Base-by-base conservation (phyloP, 179 eudicot species). In the Patellifolia procumbens region DNA sequence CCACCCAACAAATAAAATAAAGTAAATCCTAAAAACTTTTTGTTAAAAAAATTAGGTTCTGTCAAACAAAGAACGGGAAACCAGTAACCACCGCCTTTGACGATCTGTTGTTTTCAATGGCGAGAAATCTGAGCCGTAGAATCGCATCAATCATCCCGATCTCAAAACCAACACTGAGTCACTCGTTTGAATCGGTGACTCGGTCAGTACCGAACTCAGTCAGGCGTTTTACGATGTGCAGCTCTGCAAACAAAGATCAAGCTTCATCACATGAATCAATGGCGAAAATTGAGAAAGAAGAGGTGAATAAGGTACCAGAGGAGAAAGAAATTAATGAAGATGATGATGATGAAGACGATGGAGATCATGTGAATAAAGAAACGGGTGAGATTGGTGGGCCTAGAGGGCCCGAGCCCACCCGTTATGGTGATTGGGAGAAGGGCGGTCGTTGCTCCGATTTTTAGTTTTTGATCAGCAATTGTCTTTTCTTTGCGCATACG, bases 341-440 rank as follows among this genome's bases (percentile, higher is more conserved):
- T 22, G 82, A 64, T 4, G 82, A 39, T 24, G 86, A 76, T 2
- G 90, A 59, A 0, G 91, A 78, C 0, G 89, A 60, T 1, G 94
- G 79, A 35, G 86, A 59, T 43, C 51, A 72, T 51, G 73, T 91
- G 32, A 94, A 94, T 37, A 79, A 88, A 74, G 76, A 72, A 28
- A 94, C 97, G 15, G 97, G 97, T 9, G 97, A 94, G 83, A 72
- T 94, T 72, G 98, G 97, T 2, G 97, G 98, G 17, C 97, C 97
- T 0, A 79, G 82, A 70, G 98, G 98, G 0, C 98, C 96, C 64
- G 98, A 94, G 78, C 98, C 97, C 4, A 94, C 97, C 56, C 90
- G 97, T 0, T 92, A 86, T 53, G 97, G 94, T 11, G 94, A 94
- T 82, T 92, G 97, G 98, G 98, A 94, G 69, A 81, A 82, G 7